Evolutionary conservation across 2,329 filamentous ascomycete genomes (phyloP), one percentile per base, ranked within the genome.

Genomic region (Aspergillus bombycis): DNA sequence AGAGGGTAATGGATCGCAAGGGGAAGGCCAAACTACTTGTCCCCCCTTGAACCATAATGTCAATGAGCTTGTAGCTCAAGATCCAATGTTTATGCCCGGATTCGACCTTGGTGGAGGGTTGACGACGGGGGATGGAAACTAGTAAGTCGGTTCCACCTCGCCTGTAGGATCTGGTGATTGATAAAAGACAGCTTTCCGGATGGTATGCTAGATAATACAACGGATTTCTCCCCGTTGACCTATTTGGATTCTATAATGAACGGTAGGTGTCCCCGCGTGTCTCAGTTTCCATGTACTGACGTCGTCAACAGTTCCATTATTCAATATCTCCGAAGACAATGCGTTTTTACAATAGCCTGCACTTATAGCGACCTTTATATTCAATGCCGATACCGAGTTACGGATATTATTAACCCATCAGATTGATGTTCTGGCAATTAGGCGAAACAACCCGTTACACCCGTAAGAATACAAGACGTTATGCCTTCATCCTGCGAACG

Each of bases 221-320:
- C 69, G n/a, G 68, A 70, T 11, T 62, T 67, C 4, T 75, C 72
- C 3, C 72, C 71, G 1, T 62, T 72, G 10, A 67, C 68, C 0
- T 74, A 72, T n/a, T 62, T 74, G 0, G 72, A 74, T 28, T 73
- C 71, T 3, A 73, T 74, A 0, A 75, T 73, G 73, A 74, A 75
- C 30, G 67, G 71, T 73, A 67, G 7, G 67, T 57, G 1, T 10
- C 4, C n/a, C 2, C 41, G 12, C 1, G 19, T 1, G 11, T 3
- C 38, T 19, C 11, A 9, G 2, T 26, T 16, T 0, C 1, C 16
- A 16, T 14, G 6, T 32, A 2, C 43, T 54, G 2, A 57, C 14
- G 28, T 8, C 14, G 36, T 58, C 8, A 12, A 26, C 21, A 72
- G 70, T 71, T 16, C 71, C 71, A 16, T 34, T 72, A 8, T 71